Conservation (phyloP, 176 grass and related monocot species). For the Rhynchospora breviuscula region DNA sequence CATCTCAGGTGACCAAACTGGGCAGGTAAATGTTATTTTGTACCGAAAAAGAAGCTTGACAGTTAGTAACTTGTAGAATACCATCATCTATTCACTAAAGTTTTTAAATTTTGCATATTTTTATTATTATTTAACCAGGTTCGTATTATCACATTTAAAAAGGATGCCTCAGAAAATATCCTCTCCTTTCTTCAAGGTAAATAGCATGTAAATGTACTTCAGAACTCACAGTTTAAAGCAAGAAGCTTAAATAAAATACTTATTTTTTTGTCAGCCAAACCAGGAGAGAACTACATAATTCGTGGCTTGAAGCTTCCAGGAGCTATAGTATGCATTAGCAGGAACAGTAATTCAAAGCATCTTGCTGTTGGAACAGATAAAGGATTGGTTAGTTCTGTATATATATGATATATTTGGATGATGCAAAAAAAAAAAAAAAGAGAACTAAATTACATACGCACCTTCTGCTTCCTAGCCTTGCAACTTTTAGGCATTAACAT, state of each 20-base stretch:
- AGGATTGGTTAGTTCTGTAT: slow-evolving; percentile 63
- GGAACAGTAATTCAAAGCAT: slow-evolving; percentile 54
- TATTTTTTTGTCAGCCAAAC: slow-evolving; percentile 57
- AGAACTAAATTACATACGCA: not conserved
- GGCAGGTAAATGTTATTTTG: slow-evolving; percentile 40
- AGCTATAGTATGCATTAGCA: slow-evolving; percentile 43
- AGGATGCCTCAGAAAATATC: slow-evolving; percentile 50
- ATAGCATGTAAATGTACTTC: slow-evolving; percentile 13
- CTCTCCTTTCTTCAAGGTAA: slow-evolving; percentile 91
- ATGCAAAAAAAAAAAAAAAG: not conserved
- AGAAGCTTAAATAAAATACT: slow-evolving; percentile 10
- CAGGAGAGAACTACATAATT: slow-evolving; percentile 54
- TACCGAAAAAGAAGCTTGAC: not conserved
- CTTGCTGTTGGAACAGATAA: slow-evolving; percentile 82
- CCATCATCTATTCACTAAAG: not conserved
- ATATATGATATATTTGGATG: not conserved
- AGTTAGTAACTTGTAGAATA: not conserved
- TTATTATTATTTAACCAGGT: slow-evolving; percentile 46
- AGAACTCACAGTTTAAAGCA: slow-evolving; percentile 2
- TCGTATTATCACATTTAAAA: slow-evolving; percentile 68
- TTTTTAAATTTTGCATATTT: not conserved
- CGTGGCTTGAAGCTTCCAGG: slow-evolving; percentile 72
- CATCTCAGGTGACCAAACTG: slow-evolving; percentile 64
- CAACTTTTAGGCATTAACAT: not conserved
- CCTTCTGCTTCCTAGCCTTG: not conserved